These are phyloP conservation scores for Pseudoscleropodium purum DNA, from an alignment of 225 moss, liverwort and hornwort species.

Conservation along the genomic window DNA sequence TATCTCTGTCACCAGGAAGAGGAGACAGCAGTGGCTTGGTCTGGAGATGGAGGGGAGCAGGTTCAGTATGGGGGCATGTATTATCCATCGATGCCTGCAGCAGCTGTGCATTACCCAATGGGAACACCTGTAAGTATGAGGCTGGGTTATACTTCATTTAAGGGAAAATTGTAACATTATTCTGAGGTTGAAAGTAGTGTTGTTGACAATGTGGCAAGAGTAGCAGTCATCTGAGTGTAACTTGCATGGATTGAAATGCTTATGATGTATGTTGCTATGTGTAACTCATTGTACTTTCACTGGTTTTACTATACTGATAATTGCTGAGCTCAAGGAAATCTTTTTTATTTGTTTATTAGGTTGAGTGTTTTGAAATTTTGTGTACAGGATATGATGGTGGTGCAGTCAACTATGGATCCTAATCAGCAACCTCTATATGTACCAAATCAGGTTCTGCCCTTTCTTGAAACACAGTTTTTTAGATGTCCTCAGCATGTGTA, in stretches of 20 bases:
- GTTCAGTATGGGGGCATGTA: slow-evolving; percentile 40
- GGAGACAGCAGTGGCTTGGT: slow-evolving; percentile 36
- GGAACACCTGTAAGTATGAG: slow-evolving; percentile 22
- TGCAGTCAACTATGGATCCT: slow-evolving; percentile 19
- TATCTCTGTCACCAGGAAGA: slow-evolving; percentile 18
- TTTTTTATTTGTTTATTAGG: background rate
- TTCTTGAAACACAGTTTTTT: background rate
- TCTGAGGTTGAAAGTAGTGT: background rate
- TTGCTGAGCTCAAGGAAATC: background rate
- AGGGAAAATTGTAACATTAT: background rate
- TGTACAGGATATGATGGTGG: slow-evolving; percentile 40
- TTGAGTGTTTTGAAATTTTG: background rate
- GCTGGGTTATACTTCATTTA: background rate
- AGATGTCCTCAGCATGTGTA: background rate
- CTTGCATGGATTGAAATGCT: background rate
- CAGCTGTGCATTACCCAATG: slow-evolving; percentile 34
- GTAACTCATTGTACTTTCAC: background rate
- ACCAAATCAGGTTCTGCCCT: slow-evolving; percentile 28
- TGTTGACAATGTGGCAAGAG: background rate
- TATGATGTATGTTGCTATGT: background rate
- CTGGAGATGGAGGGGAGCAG: slow-evolving; percentile 39
- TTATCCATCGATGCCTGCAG: slow-evolving; percentile 35
- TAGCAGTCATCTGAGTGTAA: background rate
- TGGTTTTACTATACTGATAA: background rate
- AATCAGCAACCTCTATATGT: slow-evolving; percentile 34